These are phyloP conservation scores for Cladobotryum mycophilum DNA, from an alignment of 2,329 filamentous ascomycete species.

Conservation along the genomic window DNA sequence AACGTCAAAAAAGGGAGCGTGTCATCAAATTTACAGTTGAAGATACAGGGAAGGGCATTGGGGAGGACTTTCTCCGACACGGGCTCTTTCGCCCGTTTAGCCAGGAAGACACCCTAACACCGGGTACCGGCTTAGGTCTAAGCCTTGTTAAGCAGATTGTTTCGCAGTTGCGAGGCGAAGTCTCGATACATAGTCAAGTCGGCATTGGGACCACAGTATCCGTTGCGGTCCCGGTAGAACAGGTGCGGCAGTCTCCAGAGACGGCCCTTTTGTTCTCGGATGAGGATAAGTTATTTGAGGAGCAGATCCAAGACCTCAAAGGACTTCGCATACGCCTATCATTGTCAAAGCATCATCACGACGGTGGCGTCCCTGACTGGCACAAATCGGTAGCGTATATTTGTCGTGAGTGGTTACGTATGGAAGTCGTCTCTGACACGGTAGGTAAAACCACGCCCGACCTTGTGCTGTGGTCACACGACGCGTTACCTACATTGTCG, in stretches of 20 bases:
- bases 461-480: slow-evolving; percentile 20
- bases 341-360: slow-evolving; percentile 3
- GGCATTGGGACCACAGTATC: slow-evolving; percentile 27
- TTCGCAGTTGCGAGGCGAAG: slow-evolving; percentile 49
- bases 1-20: slow-evolving; percentile 4
- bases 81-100: slow-evolving; percentile 57
- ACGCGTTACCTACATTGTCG: slow-evolving; percentile 9
- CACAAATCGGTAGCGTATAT: slow-evolving; percentile 18
- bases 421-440: slow-evolving; percentile 21
- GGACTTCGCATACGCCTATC: slow-evolving; percentile 25
- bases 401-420: slow-evolving; percentile 28
- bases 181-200: slow-evolving; percentile 46
- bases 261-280: background rate
- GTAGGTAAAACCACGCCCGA: slow-evolving; percentile 16
- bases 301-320: slow-evolving; percentile 22
- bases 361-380: background rate
- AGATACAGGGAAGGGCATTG: slow-evolving; percentile 63
- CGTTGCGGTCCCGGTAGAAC: slow-evolving; percentile 4
- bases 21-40: slow-evolving; percentile 40
- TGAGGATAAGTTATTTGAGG: slow-evolving; percentile 23
- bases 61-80: slow-evolving; percentile 53
- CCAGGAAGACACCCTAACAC: slow-evolving; percentile 55
- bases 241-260: background rate
- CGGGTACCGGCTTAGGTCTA: slow-evolving; percentile 59
- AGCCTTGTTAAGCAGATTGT: slow-evolving; percentile 58